Conservation (phyloP, 768 basidiomycete genomes). For the Mycena crocata region DNA sequence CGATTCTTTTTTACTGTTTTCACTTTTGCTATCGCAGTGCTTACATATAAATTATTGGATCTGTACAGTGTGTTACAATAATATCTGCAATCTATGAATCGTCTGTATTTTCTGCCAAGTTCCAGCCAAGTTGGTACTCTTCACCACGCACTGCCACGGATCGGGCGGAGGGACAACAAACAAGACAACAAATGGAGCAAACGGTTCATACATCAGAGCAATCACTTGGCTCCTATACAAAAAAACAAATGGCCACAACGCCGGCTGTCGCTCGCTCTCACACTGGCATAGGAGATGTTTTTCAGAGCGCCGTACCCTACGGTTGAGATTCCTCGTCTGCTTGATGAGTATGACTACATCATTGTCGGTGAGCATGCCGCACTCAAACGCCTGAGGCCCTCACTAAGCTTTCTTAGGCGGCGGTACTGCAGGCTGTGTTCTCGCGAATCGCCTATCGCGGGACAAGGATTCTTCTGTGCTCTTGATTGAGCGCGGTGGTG, state of each 20-base stretch:
- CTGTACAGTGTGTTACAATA: constrained; percentile 17
- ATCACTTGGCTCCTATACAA: no score
- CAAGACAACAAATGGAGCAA: no score
- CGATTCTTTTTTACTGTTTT: neutral
- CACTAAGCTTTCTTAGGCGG: neutral
- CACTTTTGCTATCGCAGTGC: constrained; percentile 13
- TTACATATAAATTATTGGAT: neutral
- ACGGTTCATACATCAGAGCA: no score
- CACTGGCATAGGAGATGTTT: no score
- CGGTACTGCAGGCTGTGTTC: constrained; percentile 8
- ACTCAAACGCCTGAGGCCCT: neutral
- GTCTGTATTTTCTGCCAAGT: no score
- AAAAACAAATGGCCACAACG: no score
- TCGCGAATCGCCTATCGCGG: constrained; percentile 8
- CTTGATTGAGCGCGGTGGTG: constrained; percentile 6
- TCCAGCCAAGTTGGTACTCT: no score
- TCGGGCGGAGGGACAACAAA: no score
- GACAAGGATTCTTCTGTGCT: constrained; percentile 6
- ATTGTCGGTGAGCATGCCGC: neutral
- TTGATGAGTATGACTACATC: constrained; percentile 3
- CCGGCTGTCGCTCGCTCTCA: no score
- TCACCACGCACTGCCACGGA: no score
- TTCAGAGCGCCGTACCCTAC: no score
- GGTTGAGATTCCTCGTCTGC: neutral
- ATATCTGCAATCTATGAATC: constrained; percentile 14